phyloP scores from a whole-genome alignment of 2,329 filamentous ascomycete species.

The Talaromyces sp. region DNA sequence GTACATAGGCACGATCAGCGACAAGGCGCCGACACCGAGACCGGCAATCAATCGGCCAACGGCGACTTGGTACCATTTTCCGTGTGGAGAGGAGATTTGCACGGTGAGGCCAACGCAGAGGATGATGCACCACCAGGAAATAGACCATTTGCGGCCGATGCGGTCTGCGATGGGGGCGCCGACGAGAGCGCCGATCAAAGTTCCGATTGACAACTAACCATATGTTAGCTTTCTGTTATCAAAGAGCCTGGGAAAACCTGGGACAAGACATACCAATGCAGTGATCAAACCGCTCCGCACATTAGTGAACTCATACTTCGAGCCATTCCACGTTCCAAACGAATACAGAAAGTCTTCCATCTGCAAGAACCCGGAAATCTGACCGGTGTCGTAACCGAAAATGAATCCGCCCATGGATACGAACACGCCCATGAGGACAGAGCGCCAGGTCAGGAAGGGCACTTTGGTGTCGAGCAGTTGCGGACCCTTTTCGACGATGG shows the following conservation, averaged over 20 bases:
- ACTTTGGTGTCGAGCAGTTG: conserved; percentile 30
- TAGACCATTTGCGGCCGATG: conserved; percentile 42
- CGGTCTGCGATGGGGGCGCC: conserved; percentile 43
- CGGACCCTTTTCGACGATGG: conserved; percentile 15
- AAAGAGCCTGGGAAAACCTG: too few species aligned
- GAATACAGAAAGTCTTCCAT: conserved; percentile 41
- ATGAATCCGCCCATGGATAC: conserved; percentile 47
- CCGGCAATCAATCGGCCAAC: conserved; percentile 45
- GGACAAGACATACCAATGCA: conserved; percentile 31
- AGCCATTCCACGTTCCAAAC: conserved; percentile 31
- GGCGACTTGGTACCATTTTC: conserved; percentile 41
- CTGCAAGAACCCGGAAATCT: conserved; percentile 44
- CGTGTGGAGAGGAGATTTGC: conserved; percentile 38
- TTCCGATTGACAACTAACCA: conserved; percentile 42
- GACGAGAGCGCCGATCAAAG: conserved; percentile 41
- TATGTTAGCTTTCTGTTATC: neutral
- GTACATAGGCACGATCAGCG: conserved; percentile 46
- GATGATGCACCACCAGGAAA: conserved; percentile 39
- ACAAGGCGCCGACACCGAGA: conserved; percentile 43
- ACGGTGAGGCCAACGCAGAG: conserved; percentile 41
- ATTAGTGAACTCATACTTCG: conserved; percentile 38
- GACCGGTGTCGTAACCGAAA: conserved; percentile 44
- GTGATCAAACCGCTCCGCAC: conserved; percentile 44
- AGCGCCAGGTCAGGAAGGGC: conserved; percentile 36
- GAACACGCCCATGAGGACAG: conserved; percentile 43